phyloP scores from a whole-genome alignment of 176 grass and related monocot species.

The Saccharum officinarum region DNA sequence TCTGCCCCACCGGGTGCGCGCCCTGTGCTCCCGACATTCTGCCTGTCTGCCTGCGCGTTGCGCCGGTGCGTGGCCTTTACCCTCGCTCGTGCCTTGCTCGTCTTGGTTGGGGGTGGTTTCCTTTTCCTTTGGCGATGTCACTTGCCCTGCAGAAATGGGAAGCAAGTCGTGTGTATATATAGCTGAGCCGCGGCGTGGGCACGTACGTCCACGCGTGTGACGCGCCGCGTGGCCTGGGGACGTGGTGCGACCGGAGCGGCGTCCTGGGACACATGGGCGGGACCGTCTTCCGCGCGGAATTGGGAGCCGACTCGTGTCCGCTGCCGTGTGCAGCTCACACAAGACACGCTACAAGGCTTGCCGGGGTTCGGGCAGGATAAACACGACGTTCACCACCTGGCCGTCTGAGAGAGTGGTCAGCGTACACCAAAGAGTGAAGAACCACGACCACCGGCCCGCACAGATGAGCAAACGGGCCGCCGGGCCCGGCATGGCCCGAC shows the following conservation, averaged over 20 bases:
- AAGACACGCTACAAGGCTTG: not conserved
- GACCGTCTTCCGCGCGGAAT: not conserved
- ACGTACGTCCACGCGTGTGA: not conserved
- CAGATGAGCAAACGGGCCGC: too few species aligned
- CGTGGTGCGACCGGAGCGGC: conserved; percentile 21
- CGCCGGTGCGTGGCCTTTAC: not conserved
- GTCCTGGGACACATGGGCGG: not conserved
- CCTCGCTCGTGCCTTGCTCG: not conserved
- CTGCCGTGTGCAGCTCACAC: not conserved
- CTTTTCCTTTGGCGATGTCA: not conserved
- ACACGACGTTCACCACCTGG: not conserved
- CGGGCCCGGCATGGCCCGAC: too few species aligned
- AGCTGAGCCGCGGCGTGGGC: not conserved
- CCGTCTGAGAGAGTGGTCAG: not conserved
- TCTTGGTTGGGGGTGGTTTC: not conserved
- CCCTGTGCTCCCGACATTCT: conserved; percentile 59
- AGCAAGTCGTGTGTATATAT: not conserved
- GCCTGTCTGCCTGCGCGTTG: not conserved
- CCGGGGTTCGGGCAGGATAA: not conserved
- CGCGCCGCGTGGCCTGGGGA: conserved; percentile 19
- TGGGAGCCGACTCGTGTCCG: conserved; percentile 29
- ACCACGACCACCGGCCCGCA: too few species aligned
- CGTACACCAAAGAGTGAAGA: not conserved
- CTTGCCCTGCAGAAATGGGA: not conserved
- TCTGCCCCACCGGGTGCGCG: conserved; percentile 44